Evolutionary conservation across 805 yeast species (phyloP), one percentile per base, ranked within the genome.

Genomic region (Lipomyces chichibuensis): DNA sequence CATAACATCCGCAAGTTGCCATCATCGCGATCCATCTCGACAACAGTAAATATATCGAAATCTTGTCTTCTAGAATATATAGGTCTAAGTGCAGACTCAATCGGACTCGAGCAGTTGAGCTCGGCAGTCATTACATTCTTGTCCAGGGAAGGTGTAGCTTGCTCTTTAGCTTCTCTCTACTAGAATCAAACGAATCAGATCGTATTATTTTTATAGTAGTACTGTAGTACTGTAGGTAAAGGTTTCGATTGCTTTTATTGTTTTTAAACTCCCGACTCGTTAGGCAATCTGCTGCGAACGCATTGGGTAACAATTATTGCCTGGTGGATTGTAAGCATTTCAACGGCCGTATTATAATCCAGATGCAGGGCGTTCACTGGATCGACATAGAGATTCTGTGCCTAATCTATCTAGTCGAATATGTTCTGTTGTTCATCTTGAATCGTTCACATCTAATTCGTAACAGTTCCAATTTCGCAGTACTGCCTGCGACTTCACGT

Each of bases 201-300:
- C 49, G 11, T 43, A 43, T 43, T 17, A 17, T 43, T 2, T 17
- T 43, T 17, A 17, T 43, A 43, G 49, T 43, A 43, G 49, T 43
- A 43, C 49, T 43, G 49, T 43, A 43, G 49, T 43, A 43, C 49
- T 43, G 49, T 43, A 43, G 49, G 49, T 43, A 43, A 43, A 43
- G 20, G 49, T 43, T 17, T 43, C 49, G 39, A 11, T 43, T 43
- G 8, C 49, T 7, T n/a, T 17, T 43, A 17, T 43, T 43, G 49
- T 17, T 43, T 43, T 43, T 3, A 43, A 43, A 35, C 43, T 37
- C 43, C 49, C 23, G 20, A 17, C 23, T 43, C 49, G 23, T 43
- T 43, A 43, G 49, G 49, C n/a, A 43, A 17, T 8, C 49, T 43
- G 39, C 39, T 37, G 14, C 39, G 39, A 3, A n/a, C 23, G 49